phyloP scores from a whole-genome alignment of 345 rosid genomes.

The Kernera saxatilis region DNA sequence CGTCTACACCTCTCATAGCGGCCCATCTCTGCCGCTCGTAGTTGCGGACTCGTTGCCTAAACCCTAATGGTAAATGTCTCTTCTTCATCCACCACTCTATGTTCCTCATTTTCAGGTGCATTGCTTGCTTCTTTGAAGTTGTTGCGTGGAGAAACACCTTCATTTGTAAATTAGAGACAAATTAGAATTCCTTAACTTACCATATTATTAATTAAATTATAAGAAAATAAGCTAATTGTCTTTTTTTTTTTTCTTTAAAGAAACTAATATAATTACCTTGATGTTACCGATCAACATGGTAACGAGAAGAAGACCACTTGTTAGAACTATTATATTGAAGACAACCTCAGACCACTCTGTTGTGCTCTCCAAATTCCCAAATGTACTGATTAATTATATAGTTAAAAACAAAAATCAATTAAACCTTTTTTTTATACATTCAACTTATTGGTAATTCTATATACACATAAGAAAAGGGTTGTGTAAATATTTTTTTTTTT shows the following conservation, averaged over 20 bases:
- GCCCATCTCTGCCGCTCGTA: conserved; percentile 97
- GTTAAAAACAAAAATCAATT: neutral
- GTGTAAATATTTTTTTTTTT: neutral
- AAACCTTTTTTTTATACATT: neutral
- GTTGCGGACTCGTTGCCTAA: conserved; percentile 84
- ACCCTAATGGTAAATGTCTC: conserved; percentile 71
- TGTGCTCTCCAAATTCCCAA: conserved; percentile 91
- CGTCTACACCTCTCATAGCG: conserved; percentile 93
- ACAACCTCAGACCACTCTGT: conserved; percentile 96
- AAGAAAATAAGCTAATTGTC: neutral
- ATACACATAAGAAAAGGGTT: neutral
- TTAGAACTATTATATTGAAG: conserved; percentile 88
- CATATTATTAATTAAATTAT: neutral
- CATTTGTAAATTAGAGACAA: neutral
- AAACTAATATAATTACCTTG: conserved; percentile 45
- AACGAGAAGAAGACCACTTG: conserved; percentile 86
- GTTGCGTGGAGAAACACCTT: conserved; percentile 89
- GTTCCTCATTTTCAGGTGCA: conserved; percentile 97
- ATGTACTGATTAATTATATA: conserved; percentile 47
- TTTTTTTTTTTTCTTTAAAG: no score
- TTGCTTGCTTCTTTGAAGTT: conserved; percentile 93
- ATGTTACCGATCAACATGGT: conserved; percentile 98
- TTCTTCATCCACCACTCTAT: conserved; percentile 99
- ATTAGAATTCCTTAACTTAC: neutral
- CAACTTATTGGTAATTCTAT: neutral